These are phyloP conservation scores for Diphasiastrum complanatum DNA, from an alignment of 83 land plant genomes.

Conservation along the genomic window DNA sequence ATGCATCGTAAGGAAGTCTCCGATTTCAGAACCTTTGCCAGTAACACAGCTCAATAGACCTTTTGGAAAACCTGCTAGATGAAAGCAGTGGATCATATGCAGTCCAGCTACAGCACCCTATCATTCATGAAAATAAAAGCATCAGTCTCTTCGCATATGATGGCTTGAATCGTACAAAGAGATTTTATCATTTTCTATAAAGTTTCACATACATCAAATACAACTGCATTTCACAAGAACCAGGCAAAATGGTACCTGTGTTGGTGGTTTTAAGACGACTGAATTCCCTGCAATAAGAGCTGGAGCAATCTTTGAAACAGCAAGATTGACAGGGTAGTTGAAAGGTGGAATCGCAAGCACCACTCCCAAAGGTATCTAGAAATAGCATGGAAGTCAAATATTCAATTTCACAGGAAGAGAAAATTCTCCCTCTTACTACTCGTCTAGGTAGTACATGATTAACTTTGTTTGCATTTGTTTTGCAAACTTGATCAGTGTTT, in stretches of 20 bases:
- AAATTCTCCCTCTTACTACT: too few species aligned
- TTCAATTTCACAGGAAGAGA: background rate
- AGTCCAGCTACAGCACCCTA: background rate
- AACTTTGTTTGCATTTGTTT: too few species aligned
- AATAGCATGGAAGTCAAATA: background rate
- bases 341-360: background rate
- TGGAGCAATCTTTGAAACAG: background rate
- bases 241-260: background rate
- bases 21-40: background rate
- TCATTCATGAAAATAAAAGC: background rate
- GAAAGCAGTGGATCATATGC: background rate
- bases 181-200: background rate
- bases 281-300: background rate
- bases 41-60: background rate
- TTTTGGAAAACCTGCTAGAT: background rate
- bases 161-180: background rate
- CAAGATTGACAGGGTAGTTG: constrained; percentile 2
- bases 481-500: too few species aligned
- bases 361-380: background rate
- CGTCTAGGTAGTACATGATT: too few species aligned
- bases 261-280: background rate
- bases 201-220: too few species aligned
- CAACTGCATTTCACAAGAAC: too few species aligned
- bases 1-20: background rate
- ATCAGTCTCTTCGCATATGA: background rate